Base-by-base conservation (phyloP, 805 yeast species). In the Kurtzmaniella cleridarum region DNA sequence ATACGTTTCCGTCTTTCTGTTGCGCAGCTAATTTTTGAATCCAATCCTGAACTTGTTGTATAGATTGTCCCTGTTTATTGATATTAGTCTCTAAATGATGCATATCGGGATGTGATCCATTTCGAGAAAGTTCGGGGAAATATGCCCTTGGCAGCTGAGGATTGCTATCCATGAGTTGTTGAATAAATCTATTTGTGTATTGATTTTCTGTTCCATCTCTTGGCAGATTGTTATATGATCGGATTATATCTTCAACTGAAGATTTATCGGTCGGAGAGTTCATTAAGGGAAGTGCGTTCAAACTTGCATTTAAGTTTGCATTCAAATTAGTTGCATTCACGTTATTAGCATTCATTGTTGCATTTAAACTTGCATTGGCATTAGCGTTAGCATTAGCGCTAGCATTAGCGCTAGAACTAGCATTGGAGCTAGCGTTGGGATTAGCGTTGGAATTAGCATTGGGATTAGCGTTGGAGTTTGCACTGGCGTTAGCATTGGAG, bases 1-100 rank as follows among this genome's bases (percentile, higher is more conserved):
- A 41, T 31, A 51, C 50, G n/a, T n/a, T n/a, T n/a, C 41, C 46
- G 3, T 45, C 43, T 32, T 51, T 57, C 20, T 53, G 57, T 35
- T 53, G 59, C 15, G 44, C 42, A 3, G 56, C 55, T 29, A 69
- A 45, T 42, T 55, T 66, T 38, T 64, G 72, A 34, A 75, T 66
- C 79, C 79, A 75, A 43, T 76, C 80, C 50, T 74, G 77, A 1
- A 74, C 77, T 49, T 75, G 79, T 51, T 66, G 75, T 39, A 76
- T 64, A 3, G 78, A 69, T 43, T 67, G 71, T 10, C 78, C 78
- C 45, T 76, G 78, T 47, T 65, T 69, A 35, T 57, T 56, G 9
- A 75, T 56, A 41, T 66, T 76, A 34, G 66, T 66, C 45, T 76
- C 78, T 34, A 76, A 62, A 14, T 67, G 73, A 17, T 61, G 44